These are phyloP conservation scores for Strigomonas culicis DNA, from an alignment of 208 protist species.

Conservation along the genomic window DNA sequence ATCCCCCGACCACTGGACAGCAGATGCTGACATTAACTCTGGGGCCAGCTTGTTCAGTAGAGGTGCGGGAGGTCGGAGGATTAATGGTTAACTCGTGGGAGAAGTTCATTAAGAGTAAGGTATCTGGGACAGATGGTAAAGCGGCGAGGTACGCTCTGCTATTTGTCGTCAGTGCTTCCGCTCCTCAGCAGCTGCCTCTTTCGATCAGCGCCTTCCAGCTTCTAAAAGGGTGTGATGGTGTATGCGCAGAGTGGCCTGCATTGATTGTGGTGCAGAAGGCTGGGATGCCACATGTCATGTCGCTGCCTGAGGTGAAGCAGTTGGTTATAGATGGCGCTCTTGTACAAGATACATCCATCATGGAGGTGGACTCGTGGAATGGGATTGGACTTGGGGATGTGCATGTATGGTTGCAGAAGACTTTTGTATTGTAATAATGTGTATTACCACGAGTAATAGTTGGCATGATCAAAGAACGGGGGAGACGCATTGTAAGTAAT, in stretches of 20 bases:
- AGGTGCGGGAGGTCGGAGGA: slow-evolving; percentile 66
- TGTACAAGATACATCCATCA: slow-evolving; percentile 9
- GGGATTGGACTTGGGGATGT: slow-evolving; percentile 57
- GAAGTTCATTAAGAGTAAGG: slow-evolving; percentile 50
- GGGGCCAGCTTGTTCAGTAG: slow-evolving; percentile 21
- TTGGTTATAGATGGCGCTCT: slow-evolving; percentile 22
- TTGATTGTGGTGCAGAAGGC: slow-evolving; percentile 67
- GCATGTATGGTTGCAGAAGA: slow-evolving; percentile 29
- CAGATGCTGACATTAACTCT: slow-evolving; percentile 41
- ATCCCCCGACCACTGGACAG: slow-evolving; percentile 63
- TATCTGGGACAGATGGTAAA: neutral
- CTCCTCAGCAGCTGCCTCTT: slow-evolving; percentile 51
- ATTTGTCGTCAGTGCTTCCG: slow-evolving; percentile 65
- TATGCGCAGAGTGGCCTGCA: slow-evolving; percentile 49
- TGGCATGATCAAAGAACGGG: too few species aligned
- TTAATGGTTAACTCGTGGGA: slow-evolving; percentile 56
- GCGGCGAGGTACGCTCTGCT: slow-evolving; percentile 29
- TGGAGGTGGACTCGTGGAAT: slow-evolving; percentile 80
- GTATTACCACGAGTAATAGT: too few species aligned
- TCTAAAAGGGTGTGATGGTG: slow-evolving; percentile 24
- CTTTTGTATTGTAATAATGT: too few species aligned
- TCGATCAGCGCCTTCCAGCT: slow-evolving; percentile 31
- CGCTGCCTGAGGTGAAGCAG: slow-evolving; percentile 26
- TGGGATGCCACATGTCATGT: slow-evolving; percentile 35
- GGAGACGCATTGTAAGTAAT: too few species aligned